Percentiles rank a stretch among this genome's conserved stretches.
phyloP scores from a whole-genome alignment of 2,329 filamentous ascomycete species.

The Hyphodiscus sp. region DNA sequence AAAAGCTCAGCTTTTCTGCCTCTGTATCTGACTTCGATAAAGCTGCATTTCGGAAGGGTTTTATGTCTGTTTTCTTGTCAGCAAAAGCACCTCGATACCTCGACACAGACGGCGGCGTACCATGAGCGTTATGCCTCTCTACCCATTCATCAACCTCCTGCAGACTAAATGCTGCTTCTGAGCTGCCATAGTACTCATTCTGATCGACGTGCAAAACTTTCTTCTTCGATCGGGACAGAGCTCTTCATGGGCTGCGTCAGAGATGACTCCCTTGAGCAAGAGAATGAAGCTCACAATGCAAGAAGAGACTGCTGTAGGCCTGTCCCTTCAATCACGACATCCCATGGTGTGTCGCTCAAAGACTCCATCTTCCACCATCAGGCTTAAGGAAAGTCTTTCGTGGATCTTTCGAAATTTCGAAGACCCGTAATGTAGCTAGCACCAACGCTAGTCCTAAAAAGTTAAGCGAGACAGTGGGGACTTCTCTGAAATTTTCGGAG shows the following conservation, averaged over 20 bases:
- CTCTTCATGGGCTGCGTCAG: constrained; percentile 65
- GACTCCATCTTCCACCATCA: constrained; percentile 55
- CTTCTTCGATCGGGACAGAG: constrained; percentile 85
- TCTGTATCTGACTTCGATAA: constrained; percentile 22
- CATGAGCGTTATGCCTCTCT: constrained; percentile 35
- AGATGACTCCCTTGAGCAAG: constrained; percentile 34
- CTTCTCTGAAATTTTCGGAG: constrained; percentile 5
- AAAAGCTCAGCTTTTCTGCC: constrained; percentile 45
- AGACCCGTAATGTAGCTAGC: constrained; percentile 5
- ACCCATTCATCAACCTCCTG: constrained; percentile 76
- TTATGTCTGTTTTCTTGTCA: constrained; percentile 18
- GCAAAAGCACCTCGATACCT: constrained; percentile 1
- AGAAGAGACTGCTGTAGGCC: constrained; percentile 73
- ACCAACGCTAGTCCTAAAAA: constrained; percentile 10
- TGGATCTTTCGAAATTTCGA: constrained; percentile 6
- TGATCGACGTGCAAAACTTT: constrained; percentile 85
- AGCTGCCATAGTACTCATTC: constrained; percentile 81
- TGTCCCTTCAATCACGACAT: constrained; percentile 73
- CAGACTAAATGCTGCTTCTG: constrained; percentile 79
- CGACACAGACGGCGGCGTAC: background rate
- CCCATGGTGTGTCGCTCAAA: constrained; percentile 67
- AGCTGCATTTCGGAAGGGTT: constrained; percentile 25
- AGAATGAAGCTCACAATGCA: constrained; percentile 53
- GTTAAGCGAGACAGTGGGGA: constrained; percentile 1
- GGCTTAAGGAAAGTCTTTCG: background rate